A percentile compares a stretch with the other conserved stretches of the same genome.
These are phyloP conservation scores for Jatropha podagrica DNA, from an alignment of 441 rosid species.

Conservation along the genomic window DNA sequence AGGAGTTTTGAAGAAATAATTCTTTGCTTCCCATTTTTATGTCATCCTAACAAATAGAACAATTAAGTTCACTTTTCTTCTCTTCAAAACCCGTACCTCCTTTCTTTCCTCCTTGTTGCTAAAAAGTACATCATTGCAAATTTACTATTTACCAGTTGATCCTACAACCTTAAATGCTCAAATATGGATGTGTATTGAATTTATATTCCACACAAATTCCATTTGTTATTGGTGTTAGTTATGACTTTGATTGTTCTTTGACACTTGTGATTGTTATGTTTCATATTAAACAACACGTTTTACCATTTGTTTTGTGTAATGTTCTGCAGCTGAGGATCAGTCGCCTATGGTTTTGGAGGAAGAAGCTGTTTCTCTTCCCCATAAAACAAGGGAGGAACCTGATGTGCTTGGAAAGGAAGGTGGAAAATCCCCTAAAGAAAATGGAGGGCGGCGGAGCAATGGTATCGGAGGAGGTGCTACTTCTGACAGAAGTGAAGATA, in stretches of 20 bases:
- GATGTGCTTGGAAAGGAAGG: conserved; percentile 48
- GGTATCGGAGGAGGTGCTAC: conserved; percentile 42
- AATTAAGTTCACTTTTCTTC: background rate
- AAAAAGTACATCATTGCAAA: background rate
- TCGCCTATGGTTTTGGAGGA: conserved; percentile 42
- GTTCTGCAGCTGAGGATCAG: conserved; percentile 36
- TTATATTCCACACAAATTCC: background rate
- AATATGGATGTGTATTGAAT: background rate
- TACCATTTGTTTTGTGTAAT: conserved; percentile 2
- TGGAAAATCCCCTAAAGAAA: conserved; percentile 49
- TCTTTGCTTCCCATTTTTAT: background rate
- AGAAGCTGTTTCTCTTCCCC: conserved; percentile 44
- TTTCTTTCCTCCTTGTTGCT: background rate
- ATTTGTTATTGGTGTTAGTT: background rate
- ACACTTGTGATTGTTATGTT: background rate
- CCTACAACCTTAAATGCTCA: background rate
- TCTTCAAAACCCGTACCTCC: background rate
- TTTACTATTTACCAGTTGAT: background rate
- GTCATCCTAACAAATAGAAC: background rate
- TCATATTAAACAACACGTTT: background rate
- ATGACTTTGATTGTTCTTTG: background rate
- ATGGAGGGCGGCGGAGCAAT: conserved; percentile 56
- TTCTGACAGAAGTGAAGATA: conserved; percentile 59
- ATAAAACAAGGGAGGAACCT: conserved; percentile 38
- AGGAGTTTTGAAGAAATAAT: background rate